Conservation (phyloP, 306 rosid species). For the Quercus bicolor region DNA sequence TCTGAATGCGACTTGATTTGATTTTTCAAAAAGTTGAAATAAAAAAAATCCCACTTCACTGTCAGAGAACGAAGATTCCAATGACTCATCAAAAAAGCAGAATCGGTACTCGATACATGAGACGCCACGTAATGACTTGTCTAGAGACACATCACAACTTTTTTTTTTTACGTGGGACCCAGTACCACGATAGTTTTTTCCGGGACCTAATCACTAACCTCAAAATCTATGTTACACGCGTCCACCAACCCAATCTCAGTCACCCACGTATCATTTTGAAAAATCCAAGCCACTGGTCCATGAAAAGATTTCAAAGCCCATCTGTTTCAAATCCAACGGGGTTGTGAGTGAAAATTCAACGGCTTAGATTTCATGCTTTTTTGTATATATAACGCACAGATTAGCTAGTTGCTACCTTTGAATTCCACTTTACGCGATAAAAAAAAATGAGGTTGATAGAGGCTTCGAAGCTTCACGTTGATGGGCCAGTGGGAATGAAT, state of each 20-base stretch:
- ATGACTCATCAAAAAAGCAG: neutral
- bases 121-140: constrained; percentile 51
- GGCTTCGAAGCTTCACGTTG: neutral
- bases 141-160: too few relatives aligned
- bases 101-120: constrained; percentile 20
- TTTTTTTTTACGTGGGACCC: constrained; percentile 26
- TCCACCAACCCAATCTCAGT: constrained; percentile 17
- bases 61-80: constrained; percentile 8
- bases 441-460: constrained; percentile 9
- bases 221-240: constrained; percentile 45
- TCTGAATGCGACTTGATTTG: constrained; percentile 4
- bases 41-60: neutral
- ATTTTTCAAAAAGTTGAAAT: neutral
- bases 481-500: neutral
- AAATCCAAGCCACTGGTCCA: constrained; percentile 27
- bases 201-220: constrained; percentile 27
- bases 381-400: neutral
- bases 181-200: neutral
- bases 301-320: constrained; percentile 1
- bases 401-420: neutral
- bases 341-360: neutral
- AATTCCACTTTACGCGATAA: neutral
- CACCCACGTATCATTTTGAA: constrained; percentile 60
- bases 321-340: constrained; percentile 39
- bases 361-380: constrained; percentile 27